These are phyloP conservation scores for Suhomyces sp. DNA, from an alignment of 805 yeast genomes.

Conservation along the genomic window DNA sequence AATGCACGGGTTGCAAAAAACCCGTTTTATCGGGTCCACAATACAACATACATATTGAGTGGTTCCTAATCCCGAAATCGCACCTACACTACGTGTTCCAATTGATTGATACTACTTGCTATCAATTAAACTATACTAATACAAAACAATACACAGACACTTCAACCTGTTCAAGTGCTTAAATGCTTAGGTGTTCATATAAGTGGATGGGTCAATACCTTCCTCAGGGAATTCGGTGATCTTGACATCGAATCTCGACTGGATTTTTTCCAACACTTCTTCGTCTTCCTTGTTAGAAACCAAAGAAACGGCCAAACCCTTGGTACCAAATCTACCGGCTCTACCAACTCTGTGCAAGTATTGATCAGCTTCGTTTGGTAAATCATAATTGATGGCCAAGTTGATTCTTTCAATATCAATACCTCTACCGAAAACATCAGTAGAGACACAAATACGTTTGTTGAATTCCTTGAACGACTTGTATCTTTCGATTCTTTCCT, in stretches of 20 bases:
- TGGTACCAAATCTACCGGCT: constrained; percentile 99
- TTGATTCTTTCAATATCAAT: constrained; percentile 98
- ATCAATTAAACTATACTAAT: not conserved
- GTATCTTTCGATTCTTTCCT: constrained; percentile 96
- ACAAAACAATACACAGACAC: constrained; percentile 2
- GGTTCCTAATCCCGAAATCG: constrained; percentile 53
- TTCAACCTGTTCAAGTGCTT: constrained; percentile 39
- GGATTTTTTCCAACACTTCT: constrained; percentile 86
- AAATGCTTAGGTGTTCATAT: constrained; percentile 65
- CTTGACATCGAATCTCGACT: constrained; percentile 95
- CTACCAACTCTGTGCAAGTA: constrained; percentile 99
- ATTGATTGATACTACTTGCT: constrained; percentile 27
- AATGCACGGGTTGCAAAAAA: constrained; percentile 45
- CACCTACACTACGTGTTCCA: constrained; percentile 32
- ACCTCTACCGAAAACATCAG: constrained; percentile 99
- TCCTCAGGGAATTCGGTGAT: constrained; percentile 94
- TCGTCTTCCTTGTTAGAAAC: constrained; percentile 85
- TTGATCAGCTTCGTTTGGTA: constrained; percentile 96
- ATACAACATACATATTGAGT: constrained; percentile 49
- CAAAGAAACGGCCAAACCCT: constrained; percentile 93
- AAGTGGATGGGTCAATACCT: constrained; percentile 96
- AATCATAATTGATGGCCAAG: constrained; percentile 94
- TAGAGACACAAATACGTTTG: constrained; percentile 97
- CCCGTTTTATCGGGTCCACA: constrained; percentile 1
- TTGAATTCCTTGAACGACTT: constrained; percentile 95